These are phyloP conservation scores for Selaginella tamariscina DNA, from an alignment of 75 land plant species.

Conservation along the genomic window DNA sequence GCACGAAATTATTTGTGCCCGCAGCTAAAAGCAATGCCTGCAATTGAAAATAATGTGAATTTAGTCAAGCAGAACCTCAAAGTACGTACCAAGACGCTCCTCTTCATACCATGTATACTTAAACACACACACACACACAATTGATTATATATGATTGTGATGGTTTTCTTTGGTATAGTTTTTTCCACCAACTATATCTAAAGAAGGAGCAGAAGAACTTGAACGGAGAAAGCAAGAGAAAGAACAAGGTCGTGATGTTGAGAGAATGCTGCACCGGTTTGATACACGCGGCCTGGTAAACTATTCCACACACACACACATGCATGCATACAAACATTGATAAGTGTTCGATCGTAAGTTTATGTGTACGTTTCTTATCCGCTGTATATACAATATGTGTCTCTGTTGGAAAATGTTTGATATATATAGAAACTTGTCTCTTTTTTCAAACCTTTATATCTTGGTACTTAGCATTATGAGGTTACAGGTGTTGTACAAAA, in stretches of 20 bases:
- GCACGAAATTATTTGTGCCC: slow-evolving; percentile 87
- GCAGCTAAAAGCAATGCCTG: slow-evolving; percentile 75
- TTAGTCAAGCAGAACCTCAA: slow-evolving; percentile 25
- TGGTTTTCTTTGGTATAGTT: neutral
- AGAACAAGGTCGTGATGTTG: neutral
- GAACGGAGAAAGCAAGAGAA: neutral
- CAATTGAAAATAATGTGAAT: slow-evolving; percentile 61
- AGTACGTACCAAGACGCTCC: neutral
- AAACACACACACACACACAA: no score
- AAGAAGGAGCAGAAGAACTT: neutral
- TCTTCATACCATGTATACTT: no score
- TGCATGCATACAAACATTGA: no score
- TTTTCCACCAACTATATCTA: neutral
- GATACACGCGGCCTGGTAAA: neutral
- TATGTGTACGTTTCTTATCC: no score
- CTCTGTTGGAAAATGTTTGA: no score
- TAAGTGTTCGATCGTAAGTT: no score
- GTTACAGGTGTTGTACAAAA: neutral
- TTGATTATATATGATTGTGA: neutral
- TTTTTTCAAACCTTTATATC: neutral
- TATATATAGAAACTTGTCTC: no score
- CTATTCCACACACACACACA: no score
- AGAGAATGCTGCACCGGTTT: neutral
- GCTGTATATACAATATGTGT: no score
- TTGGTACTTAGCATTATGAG: no score